Evolutionary conservation across 257 asterid species (phyloP), one percentile per base, ranked within the genome.

Genomic region (Plantago major): DNA sequence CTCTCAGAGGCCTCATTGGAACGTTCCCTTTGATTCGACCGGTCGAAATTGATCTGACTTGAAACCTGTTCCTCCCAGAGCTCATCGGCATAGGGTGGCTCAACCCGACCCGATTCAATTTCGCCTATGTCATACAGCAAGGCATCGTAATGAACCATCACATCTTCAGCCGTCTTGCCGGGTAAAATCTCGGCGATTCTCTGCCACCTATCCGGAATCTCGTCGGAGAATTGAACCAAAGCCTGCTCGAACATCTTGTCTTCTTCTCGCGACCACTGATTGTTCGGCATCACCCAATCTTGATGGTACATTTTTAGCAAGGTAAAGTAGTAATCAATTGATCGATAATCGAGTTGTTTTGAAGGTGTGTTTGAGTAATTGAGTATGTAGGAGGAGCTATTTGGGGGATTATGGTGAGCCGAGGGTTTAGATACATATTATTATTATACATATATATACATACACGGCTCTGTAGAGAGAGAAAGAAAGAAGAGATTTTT

Each of bases 1-100:
- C 95, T 78, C 42, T 84, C 90, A 18, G 46, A 78, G 0, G 82
- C 92, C 2, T 71, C 72, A 47, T 78, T 79, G 91, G 43, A 70
- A 76, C 47, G 76, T 59, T 22, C 59, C 15, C 56, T 62, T 53
- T 19, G 86, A 50, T 42, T 74, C 58, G 0, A 70, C 71, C 1
- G 40, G 40, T 33, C 77, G 76, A 22, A 67, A 74, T 33, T 73
- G 33, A 53, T 53, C 58, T 56, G 60, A 55, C 22, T 73, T 58
- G 65, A 54, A 4, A 40, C 70, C n/a, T 43, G 50, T 11, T 55
- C 46, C 51, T 69, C 74, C 42, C 64, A 59, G 14, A 48, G 17
- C 5, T 68, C 75, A 56, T 64, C 83, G 3, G 61, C 59, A 47
- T 81, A 81, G 12, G 83, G 86, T 11, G 70, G 73, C 60, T 74